Percentiles rank a stretch among this genome's conserved stretches.
Evolutionary conservation across 768 basidiomycete species (phyloP).

Genomic region (Lentinula aciculospora): DNA sequence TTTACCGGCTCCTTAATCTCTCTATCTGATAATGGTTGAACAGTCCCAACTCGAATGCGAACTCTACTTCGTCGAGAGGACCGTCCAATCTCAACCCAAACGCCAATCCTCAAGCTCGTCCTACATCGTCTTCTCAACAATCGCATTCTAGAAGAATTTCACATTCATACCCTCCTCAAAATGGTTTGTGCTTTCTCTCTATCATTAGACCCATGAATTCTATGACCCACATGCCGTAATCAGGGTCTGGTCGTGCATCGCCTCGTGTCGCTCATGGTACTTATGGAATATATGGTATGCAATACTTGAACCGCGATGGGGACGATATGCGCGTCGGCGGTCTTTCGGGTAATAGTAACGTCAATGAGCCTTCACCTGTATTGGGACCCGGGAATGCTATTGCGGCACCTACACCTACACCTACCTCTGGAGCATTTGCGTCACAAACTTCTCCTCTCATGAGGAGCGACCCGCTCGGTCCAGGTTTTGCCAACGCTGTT

Average conservation of each 20-base stretch:
- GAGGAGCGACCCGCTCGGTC: not conserved
- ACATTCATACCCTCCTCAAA: not conserved
- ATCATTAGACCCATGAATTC: not conserved
- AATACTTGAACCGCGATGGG: constrained; percentile 61
- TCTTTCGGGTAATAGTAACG: not conserved
- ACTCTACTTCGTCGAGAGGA: not conserved
- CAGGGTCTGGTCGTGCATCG: constrained; percentile 19
- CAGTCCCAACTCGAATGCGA: not conserved
- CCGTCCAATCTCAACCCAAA: constrained; percentile 21
- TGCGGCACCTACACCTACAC: not conserved
- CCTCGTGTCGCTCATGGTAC: constrained; percentile 16
- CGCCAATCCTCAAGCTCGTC: constrained; percentile 1
- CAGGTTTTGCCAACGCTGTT: constrained; percentile 9
- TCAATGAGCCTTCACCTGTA: not conserved
- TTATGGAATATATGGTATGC: constrained; percentile 49
- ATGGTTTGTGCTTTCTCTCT: not conserved
- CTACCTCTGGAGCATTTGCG: not conserved
- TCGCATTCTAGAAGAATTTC: not conserved
- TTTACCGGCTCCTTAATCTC: not conserved
- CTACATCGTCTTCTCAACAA: not conserved
- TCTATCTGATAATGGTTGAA: not conserved
- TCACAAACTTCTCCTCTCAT: constrained; percentile 1
- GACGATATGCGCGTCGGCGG: constrained; percentile 39
- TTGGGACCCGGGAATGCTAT: not conserved
- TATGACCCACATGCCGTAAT: not conserved